These are phyloP conservation scores for Cordyceps fumosorosea DNA, from an alignment of 2,329 filamentous ascomycete genomes.

Conservation along the genomic window DNA sequence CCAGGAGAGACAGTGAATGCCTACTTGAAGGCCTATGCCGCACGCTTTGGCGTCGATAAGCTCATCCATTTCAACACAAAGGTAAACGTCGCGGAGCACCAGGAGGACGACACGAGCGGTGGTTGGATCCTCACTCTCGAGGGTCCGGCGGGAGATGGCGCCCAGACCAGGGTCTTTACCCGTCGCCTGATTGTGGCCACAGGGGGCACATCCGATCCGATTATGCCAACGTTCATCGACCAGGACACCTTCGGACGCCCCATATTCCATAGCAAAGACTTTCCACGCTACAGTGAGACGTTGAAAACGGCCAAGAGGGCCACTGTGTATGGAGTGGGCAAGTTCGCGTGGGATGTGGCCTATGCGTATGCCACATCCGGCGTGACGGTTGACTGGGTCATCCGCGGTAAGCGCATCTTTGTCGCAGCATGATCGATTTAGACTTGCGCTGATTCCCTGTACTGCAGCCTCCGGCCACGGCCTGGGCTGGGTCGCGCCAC, in stretches of 20 bases:
- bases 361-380: slow-evolving; percentile 53
- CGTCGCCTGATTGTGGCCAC: slow-evolving; percentile 48
- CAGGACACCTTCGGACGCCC: slow-evolving; percentile 38
- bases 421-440: background rate
- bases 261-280: slow-evolving; percentile 45
- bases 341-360: slow-evolving; percentile 59
- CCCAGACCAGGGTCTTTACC: slow-evolving; percentile 27
- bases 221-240: slow-evolving; percentile 40
- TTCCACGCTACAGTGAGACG: slow-evolving; percentile 33
- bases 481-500: slow-evolving; percentile 50
- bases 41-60: slow-evolving; percentile 34
- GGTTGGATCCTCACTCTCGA: slow-evolving; percentile 37
- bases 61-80: slow-evolving; percentile 34
- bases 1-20: slow-evolving; percentile 39
- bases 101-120: slow-evolving; percentile 21
- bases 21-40: slow-evolving; percentile 41
- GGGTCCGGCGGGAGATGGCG: slow-evolving; percentile 11
- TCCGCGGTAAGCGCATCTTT: slow-evolving; percentile 36
- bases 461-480: slow-evolving; percentile 44
- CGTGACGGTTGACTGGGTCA: slow-evolving; percentile 52
- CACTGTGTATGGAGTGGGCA: slow-evolving; percentile 56
- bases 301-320: slow-evolving; percentile 36
- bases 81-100: slow-evolving; percentile 37
- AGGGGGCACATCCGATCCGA: slow-evolving; percentile 44
- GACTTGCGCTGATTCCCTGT: background rate